phyloP scores from a whole-genome alignment of 768 basidiomycete species.

The Agrocybe pediades region DNA sequence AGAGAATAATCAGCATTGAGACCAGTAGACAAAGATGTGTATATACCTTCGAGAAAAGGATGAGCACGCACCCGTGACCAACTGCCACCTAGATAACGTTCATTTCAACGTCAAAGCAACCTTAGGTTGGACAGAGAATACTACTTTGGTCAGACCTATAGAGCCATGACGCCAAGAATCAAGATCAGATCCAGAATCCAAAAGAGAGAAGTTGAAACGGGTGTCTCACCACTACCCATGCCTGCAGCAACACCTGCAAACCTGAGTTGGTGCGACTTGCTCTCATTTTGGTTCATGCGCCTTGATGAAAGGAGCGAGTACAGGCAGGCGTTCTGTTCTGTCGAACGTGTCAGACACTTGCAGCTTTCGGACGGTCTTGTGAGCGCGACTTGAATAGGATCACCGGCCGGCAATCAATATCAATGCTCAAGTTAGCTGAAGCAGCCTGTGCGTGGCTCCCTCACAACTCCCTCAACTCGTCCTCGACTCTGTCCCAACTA shows the following conservation, averaged over 20 bases:
- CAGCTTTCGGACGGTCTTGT: neutral
- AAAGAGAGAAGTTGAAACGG: neutral
- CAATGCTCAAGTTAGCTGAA: neutral
- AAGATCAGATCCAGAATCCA: neutral
- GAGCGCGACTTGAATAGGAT: neutral
- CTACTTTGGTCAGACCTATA: slow-evolving; percentile 55
- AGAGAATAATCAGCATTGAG: neutral
- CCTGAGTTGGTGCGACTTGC: slow-evolving; percentile 38
- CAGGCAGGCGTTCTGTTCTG: too few species aligned
- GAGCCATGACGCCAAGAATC: neutral
- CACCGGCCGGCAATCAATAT: neutral
- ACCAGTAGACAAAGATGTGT: neutral
- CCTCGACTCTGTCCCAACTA: neutral
- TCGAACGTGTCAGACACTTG: too few species aligned
- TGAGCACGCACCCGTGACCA: slow-evolving; percentile 58
- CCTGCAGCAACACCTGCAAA: slow-evolving; percentile 60
- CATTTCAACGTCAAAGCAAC: slow-evolving; percentile 9
- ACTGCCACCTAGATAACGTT: slow-evolving; percentile 54
- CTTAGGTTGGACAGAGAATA: slow-evolving; percentile 2
- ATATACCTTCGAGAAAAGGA: slow-evolving; percentile 6
- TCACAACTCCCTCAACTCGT: neutral
- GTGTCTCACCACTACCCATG: slow-evolving; percentile 56
- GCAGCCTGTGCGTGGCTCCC: neutral
- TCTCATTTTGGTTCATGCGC: slow-evolving; percentile 33
- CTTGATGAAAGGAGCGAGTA: slow-evolving; percentile 1